These are phyloP conservation scores for Graphilbum sp. DNA, from an alignment of 2,329 filamentous ascomycete genomes.

Conservation along the genomic window DNA sequence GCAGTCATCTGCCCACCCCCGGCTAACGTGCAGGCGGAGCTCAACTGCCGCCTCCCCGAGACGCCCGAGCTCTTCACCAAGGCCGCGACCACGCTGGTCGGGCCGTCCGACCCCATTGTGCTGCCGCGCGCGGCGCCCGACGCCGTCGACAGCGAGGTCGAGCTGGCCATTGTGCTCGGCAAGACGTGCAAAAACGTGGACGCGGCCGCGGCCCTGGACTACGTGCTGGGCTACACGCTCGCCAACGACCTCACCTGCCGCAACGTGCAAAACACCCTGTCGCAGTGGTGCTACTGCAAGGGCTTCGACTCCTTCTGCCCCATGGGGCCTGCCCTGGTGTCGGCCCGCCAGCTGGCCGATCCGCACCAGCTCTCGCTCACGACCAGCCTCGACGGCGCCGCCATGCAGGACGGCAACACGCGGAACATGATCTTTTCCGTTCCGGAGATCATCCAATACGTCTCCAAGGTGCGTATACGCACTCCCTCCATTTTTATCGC, in stretches of 20 bases:
- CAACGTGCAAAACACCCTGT: conserved; percentile 29
- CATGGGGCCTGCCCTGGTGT: conserved; percentile 15
- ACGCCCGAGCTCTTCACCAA: conserved; percentile 20
- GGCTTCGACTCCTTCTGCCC: conserved; percentile 40
- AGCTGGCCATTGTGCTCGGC: conserved; percentile 40
- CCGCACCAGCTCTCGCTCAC: conserved; percentile 16
- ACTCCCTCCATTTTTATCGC: too few relatives aligned
- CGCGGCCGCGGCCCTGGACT: conserved; percentile 36
- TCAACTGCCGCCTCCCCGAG: conserved; percentile 30
- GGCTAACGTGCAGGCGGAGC: conserved; percentile 34
- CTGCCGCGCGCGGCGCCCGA: conserved; percentile 38
- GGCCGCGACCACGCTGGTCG: conserved; percentile 33
- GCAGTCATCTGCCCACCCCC: too few relatives aligned
- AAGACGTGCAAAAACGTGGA: conserved; percentile 34
- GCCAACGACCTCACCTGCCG: conserved; percentile 24
- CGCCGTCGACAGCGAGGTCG: conserved; percentile 42
- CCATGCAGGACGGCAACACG: conserved; percentile 25
- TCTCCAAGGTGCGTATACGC: too few relatives aligned
- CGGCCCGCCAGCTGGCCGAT: conserved; percentile 22
- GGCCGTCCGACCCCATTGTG: conserved; percentile 35
- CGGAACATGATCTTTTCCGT: conserved; percentile 28
- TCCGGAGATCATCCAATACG: conserved; percentile 18
- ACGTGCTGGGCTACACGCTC: conserved; percentile 40
- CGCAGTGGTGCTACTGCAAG: conserved; percentile 41
- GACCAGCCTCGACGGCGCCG: too few relatives aligned